Percentiles rank a stretch among this genome's conserved stretches.
phyloP scores from a whole-genome alignment of 768 basidiomycete genomes.

The Heimioporus sp. region DNA sequence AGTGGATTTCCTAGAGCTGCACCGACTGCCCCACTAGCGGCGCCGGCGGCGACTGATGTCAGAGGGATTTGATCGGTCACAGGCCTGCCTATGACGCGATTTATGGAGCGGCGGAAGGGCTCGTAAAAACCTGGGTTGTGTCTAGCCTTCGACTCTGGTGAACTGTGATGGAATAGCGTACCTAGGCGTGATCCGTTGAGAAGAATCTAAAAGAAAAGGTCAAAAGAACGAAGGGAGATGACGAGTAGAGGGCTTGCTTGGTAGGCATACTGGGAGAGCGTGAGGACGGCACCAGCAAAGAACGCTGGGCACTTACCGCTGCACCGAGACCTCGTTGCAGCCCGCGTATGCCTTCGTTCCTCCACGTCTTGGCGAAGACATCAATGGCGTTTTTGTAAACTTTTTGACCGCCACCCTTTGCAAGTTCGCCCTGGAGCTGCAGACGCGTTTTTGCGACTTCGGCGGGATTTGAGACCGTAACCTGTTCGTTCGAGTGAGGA shows the following conservation, averaged over 20 bases:
- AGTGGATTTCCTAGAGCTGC: constrained; percentile 84
- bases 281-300: constrained; percentile 7
- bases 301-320: constrained; percentile 56
- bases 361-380: constrained; percentile 83
- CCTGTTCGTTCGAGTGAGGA: constrained; percentile 40
- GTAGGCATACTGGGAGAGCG: constrained; percentile 69
- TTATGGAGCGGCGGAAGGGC: constrained; percentile 74
- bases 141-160: constrained; percentile 11
- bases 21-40: constrained; percentile 86
- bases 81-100: constrained; percentile 62
- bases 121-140: constrained; percentile 85
- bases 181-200: constrained; percentile 90
- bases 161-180: constrained; percentile 25
- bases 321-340: constrained; percentile 88
- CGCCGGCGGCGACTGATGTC: constrained; percentile 85
- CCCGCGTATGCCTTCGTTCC: constrained; percentile 87
- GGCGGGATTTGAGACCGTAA: constrained; percentile 76
- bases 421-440: constrained; percentile 94
- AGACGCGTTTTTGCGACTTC: constrained; percentile 87
- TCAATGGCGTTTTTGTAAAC: constrained; percentile 92
- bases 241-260: constrained; percentile 54
- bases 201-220: constrained; percentile 61
- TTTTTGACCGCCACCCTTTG: constrained; percentile 63
- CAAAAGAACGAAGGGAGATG: background rate
- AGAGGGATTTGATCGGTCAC: constrained; percentile 64